phyloP scores from a whole-genome alignment of 225 moss, liverwort and hornwort species.

The Climacium dendroides region DNA sequence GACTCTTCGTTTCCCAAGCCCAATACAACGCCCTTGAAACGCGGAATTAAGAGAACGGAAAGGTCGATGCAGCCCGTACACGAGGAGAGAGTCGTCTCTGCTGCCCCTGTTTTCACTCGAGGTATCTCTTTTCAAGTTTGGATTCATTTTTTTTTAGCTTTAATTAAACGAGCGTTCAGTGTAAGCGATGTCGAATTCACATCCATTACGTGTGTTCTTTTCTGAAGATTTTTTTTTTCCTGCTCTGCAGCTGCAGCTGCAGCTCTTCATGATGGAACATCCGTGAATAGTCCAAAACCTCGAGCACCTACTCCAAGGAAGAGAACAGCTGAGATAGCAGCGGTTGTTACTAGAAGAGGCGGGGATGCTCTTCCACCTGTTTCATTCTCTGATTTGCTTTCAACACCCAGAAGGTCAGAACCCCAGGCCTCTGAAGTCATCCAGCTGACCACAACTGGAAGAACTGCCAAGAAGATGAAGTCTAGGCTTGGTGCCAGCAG shows the following conservation, averaged over 20 bases:
- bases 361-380: conserved; percentile 10
- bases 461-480: neutral
- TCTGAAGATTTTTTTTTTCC: neutral
- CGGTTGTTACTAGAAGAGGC: conserved; percentile 1
- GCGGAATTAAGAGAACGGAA: conserved; percentile 21
- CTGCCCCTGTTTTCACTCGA: conserved; percentile 2
- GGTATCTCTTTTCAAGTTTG: neutral
- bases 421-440: neutral
- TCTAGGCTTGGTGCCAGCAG: neutral
- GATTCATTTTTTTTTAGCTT: neutral
- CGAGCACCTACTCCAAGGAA: conserved; percentile 9
- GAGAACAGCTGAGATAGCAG: conserved; percentile 5
- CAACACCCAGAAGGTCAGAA: neutral
- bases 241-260: conserved; percentile 2
- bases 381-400: conserved; percentile 16
- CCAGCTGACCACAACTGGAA: neutral
- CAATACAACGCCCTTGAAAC: conserved; percentile 14
- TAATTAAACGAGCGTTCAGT: neutral
- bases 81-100: neutral
- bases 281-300: conserved; percentile 1
- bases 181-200: neutral
- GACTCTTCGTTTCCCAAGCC: neutral
- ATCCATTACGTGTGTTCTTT: neutral
- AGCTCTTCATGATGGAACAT: conserved; percentile 5
- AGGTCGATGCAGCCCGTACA: neutral